These are phyloP conservation scores for Exophiala mesophila DNA, from an alignment of 2,329 filamentous ascomycete species.

Conservation along the genomic window DNA sequence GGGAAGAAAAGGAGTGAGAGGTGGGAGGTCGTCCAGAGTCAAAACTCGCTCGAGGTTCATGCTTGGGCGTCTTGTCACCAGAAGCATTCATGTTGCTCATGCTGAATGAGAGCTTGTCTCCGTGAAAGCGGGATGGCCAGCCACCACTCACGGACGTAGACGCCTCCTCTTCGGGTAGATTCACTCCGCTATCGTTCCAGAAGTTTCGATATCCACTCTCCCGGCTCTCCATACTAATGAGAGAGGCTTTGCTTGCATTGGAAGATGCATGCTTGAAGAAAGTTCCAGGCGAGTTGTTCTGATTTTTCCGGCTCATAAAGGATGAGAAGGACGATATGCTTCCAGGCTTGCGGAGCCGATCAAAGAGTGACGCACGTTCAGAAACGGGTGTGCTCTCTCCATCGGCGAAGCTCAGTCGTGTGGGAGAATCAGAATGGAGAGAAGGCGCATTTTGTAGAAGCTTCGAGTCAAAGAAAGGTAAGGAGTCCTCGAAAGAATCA, in stretches of 20 bases:
- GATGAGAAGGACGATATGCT: slow-evolving; percentile 93
- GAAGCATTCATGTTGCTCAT: slow-evolving; percentile 41
- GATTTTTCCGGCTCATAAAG: slow-evolving; percentile 96
- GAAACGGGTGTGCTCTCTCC: slow-evolving; percentile 53
- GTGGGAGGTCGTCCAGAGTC: slow-evolving; percentile 90
- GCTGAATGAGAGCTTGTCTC: slow-evolving; percentile 62
- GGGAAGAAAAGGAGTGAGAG: slow-evolving; percentile 96
- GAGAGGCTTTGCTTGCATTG: slow-evolving; percentile 88
- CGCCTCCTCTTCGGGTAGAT: slow-evolving; percentile 72
- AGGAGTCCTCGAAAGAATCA: slow-evolving; percentile 94
- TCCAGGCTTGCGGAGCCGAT: slow-evolving; percentile 87
- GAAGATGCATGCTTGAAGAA: slow-evolving; percentile 89
- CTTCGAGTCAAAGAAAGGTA: slow-evolving; percentile 96
- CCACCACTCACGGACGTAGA: slow-evolving; percentile 55
- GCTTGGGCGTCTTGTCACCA: slow-evolving; percentile 78
- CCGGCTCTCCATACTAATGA: slow-evolving; percentile 92
- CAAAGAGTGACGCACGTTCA: slow-evolving; percentile 79
- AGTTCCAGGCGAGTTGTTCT: slow-evolving; percentile 74
- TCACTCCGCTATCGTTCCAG: slow-evolving; percentile 97
- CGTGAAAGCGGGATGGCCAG: slow-evolving; percentile 51
- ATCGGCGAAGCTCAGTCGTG: slow-evolving; percentile 76
- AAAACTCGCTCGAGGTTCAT: slow-evolving; percentile 76
- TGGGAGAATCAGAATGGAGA: slow-evolving; percentile 77
- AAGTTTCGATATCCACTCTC: slow-evolving; percentile 94
- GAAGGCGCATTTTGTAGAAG: slow-evolving; percentile 87